Base-by-base conservation (phyloP, 1,284 basidiomycete genomes). In the Tilletia horrida region DNA sequence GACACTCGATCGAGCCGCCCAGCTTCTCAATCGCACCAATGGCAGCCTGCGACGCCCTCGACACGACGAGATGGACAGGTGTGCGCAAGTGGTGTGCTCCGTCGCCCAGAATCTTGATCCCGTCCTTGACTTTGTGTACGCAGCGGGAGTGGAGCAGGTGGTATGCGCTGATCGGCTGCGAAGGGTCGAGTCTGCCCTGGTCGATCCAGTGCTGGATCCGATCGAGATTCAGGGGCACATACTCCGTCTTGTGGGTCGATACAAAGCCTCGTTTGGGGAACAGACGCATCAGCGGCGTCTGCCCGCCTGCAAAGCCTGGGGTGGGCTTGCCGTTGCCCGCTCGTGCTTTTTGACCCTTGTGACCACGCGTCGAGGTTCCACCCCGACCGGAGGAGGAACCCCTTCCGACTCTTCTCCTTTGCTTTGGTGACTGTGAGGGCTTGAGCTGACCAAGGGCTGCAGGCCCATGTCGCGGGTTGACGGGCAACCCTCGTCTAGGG, bases 341-440 rank as follows among this genome's bases (percentile, higher is more conserved):
- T 67, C 95, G 88, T 52, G 94, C 90, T 70, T 94, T 95, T 83
- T 96, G 93, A 77, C 95, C 95, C 80, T 99, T 99, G 83, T 92
- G 88, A 84, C 95, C 95, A 66, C 92, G 88, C 71, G 93, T 93
- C 3, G 93, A 89, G 0, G 93, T 97, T 67, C 92, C 90, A 76
- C 95, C 95, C 73, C 91, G 87, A 35, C 90, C 90, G 0, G 92
- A 93, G 23, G 90, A 90, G 83, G 91, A 89, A 82, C 95, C 95
- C 80, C 95, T 87, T 82, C 95, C 95, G 48, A 95, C 87, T 80
- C 95, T 90, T 87, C 93, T 93, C 88, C 90, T 88, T 93, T 83
- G 74, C 40, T 64, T 64, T 2, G 63, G 9, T 7, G 55, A n/a
- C 55, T 59, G 55, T 6, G 55, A 31, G 18, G 55, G 55, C 29